Base-by-base conservation (phyloP, 2,329 filamentous ascomycete species). In the Chaetomiaceae sp. region DNA sequence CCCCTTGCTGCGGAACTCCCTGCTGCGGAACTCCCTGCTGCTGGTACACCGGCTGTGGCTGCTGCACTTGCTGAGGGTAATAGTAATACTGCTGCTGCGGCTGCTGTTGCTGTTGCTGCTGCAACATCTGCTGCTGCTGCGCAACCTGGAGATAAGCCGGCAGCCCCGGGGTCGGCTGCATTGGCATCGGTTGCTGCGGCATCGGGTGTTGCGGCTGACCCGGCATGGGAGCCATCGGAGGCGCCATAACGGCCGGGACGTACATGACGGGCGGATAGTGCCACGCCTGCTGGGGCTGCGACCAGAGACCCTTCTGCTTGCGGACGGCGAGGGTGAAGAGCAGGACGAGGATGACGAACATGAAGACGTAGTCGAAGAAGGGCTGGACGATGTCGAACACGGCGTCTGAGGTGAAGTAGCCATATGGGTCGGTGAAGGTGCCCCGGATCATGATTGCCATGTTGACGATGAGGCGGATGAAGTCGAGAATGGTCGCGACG, bases 401-500 rank as follows among this genome's bases (percentile, higher is more conserved):
- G n/a, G n/a, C n/a, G n/a, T n/a, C n/a, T n/a, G n/a, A n/a, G n/a
- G n/a, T n/a, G n/a, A n/a, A n/a, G n/a, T n/a, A n/a, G n/a, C n/a
- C n/a, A n/a, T n/a, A n/a, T n/a, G 20, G 15, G n/a, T 2, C 14
- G 23, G 2, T 17, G 12, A 14, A 14, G 3, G 31, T 8, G 22
- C 20, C 59, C 15, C 44, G n/a, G 6, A 53, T 51, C 19, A 36
- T 23, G 43, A 58, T 56, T 20, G 57, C 51, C 34, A 67, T 48
- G 6, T 9, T 17, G 51, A 56, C 61, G 11, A 54, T 27, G 25
- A 43, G 55, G 19, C 61, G 59, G 63, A 68, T 14, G 63, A 68
- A 57, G 58, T 64, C 47, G 38, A 69, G 51, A 55, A 66, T n/a
- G 59, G 69, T 45, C 60, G 69, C 43, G 63, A 68, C 17, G 59